Evolutionary conservation across 2,329 filamentous ascomycete genomes (phyloP), one percentile per base, ranked within the genome.

Genomic region (Ilyonectria destructans): DNA sequence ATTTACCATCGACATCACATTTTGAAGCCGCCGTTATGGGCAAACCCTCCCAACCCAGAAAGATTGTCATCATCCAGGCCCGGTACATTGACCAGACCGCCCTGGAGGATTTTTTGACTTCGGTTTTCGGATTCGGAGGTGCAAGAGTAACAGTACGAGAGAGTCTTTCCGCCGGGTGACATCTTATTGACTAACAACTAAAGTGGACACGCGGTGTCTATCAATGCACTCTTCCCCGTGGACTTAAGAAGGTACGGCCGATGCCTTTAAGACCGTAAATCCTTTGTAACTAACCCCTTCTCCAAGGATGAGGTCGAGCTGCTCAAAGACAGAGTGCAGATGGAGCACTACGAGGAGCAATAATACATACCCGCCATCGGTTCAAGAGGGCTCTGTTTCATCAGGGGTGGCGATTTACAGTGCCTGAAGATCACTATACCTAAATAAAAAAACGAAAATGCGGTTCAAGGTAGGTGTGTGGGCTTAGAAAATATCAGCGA

Each of bases 181-280:
- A 8, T 26, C 12, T 5, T 10, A 26, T 26, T 40, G 33, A 12
- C 12, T 9, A 15, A n/a, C n/a, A 43, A 26, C 9, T 23, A 2
- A 3, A 57, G 54, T 57, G 54, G 54, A 26, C 33, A 43, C 54
- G 54, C 31, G 54, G 54, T 26, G 17, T 43, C 15, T 57, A 37
- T 13, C 54, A 57, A 23, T 57, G 54, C 54, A 57, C 26, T 4
- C 7, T 57, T 26, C 54, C 54, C 21, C 54, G 54, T 7, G 54
- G 54, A 10, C 35, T 57, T 7, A 57, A 43, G 13, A 6, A 57
- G 21, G 54, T 57, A 57, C 12, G 26, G 1, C 23, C 17, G n/a
- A 8, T 6, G 3, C 21, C 5, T 15, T 3, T 12, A 5, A 13
- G 45, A 23, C 4, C 13, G 19, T 40, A 2, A 4, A 26, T 23